Evolutionary conservation across 177 flowering plant species (phyloP).

Genomic region (Vitis hybrid): DNA sequence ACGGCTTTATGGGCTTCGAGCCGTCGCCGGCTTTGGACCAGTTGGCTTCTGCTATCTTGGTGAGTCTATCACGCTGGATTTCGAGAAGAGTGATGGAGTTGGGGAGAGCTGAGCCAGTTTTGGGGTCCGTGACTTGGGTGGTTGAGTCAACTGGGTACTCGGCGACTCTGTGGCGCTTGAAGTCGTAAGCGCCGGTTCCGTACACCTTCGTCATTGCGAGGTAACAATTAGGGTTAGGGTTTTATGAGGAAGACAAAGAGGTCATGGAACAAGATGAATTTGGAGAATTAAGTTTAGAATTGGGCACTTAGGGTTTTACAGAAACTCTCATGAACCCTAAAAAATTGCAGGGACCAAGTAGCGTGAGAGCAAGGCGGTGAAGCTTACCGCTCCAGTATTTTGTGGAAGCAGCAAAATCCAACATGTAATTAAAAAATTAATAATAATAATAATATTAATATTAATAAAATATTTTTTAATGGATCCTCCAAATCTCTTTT

Average conservation of each 20-base stretch:
- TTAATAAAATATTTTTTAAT: too few relatives aligned
- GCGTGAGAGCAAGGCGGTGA: too few relatives aligned
- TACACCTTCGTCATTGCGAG: slow-evolving; percentile 64
- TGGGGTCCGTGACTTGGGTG: not conserved
- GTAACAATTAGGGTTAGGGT: not conserved
- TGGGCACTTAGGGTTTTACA: too few relatives aligned
- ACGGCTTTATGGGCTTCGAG: slow-evolving; percentile 21
- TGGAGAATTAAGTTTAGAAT: too few relatives aligned
- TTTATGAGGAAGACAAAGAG: not conserved
- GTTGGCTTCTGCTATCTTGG: slow-evolving; percentile 71
- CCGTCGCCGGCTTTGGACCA: slow-evolving; percentile 53
- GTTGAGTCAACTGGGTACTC: slow-evolving; percentile 60
- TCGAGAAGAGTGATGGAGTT: slow-evolving; percentile 72
- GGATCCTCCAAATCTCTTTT: too few relatives aligned
- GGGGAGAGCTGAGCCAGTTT: slow-evolving; percentile 40
- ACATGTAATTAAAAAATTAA: too few relatives aligned
- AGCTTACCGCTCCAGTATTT: too few relatives aligned
- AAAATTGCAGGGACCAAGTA: too few relatives aligned
- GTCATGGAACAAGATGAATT: not conserved
- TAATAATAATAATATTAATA: too few relatives aligned
- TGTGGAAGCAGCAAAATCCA: too few relatives aligned
- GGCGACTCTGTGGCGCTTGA: slow-evolving; percentile 89
- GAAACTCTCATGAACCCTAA: too few relatives aligned
- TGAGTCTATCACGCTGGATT: slow-evolving; percentile 76
- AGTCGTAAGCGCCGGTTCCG: slow-evolving; percentile 80